phyloP scores from a whole-genome alignment of 2,329 filamentous ascomycete species.

The Westerdykella sp. region DNA sequence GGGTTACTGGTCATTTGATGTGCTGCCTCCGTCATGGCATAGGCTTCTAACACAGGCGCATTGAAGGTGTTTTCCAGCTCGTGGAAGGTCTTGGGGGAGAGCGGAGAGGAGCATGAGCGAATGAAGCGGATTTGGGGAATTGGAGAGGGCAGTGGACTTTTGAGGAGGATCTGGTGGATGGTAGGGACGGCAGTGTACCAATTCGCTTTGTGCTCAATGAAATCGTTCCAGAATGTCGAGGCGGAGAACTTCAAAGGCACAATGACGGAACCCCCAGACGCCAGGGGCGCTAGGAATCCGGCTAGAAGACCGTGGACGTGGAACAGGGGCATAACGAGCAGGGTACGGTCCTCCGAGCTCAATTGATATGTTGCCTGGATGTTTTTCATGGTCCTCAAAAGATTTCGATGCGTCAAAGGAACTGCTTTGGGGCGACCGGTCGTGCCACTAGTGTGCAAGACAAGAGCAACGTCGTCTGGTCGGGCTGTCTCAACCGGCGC shows the following conservation, averaged over 20 bases:
- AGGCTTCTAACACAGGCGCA: slow-evolving; percentile 80
- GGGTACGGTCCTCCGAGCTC: slow-evolving; percentile 64
- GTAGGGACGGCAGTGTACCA: slow-evolving; percentile 95
- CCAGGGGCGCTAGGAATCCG: slow-evolving; percentile 70
- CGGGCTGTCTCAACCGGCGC: slow-evolving; percentile 51
- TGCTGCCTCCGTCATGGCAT: slow-evolving; percentile 87
- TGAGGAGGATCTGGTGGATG: slow-evolving; percentile 83
- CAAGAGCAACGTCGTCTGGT: slow-evolving; percentile 73
- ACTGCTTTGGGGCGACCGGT: slow-evolving; percentile 79
- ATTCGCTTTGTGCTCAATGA: slow-evolving; percentile 66
- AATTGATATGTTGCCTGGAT: slow-evolving; percentile 73
- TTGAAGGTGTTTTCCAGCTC: slow-evolving; percentile 69
- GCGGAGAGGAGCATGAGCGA: slow-evolving; percentile 75
- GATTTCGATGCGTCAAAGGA: slow-evolving; percentile 72
- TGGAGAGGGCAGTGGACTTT: slow-evolving; percentile 61
- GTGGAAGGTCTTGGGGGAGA: slow-evolving; percentile 75
- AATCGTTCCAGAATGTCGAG: slow-evolving; percentile 75
- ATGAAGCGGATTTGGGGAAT: slow-evolving; percentile 76
- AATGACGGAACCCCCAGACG: slow-evolving; percentile 70
- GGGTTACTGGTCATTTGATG: slow-evolving; percentile 73
- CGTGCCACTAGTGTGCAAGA: slow-evolving; percentile 78
- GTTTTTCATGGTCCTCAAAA: slow-evolving; percentile 77
- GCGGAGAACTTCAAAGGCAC: slow-evolving; percentile 77
- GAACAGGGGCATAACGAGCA: slow-evolving; percentile 87
- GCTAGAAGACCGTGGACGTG: slow-evolving; percentile 86